Evolutionary conservation across 2,329 filamentous ascomycete genomes (phyloP).

Genomic region (Diaporthe longicolla): DNA sequence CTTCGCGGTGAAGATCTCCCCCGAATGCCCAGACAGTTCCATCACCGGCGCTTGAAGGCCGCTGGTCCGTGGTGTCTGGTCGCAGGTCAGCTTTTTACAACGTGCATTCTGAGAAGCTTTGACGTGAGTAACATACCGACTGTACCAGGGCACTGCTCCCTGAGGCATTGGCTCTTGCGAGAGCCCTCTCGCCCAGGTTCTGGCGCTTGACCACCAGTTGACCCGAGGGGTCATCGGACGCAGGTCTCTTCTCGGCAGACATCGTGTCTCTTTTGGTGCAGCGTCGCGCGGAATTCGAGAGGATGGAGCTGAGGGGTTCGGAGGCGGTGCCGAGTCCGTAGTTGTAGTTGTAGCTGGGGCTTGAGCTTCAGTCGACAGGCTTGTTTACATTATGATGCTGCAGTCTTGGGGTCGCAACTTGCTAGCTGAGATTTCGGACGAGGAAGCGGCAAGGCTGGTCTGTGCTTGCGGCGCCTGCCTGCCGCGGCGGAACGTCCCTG

Average conservation of each 20-base stretch:
- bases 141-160: slow-evolving; percentile 64
- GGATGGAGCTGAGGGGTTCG: background rate
- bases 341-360: background rate
- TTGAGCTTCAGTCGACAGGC: background rate
- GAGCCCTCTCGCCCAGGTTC: slow-evolving; percentile 71
- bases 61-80: slow-evolving; percentile 82
- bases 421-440: slow-evolving; percentile 37
- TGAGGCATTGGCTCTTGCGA: slow-evolving; percentile 66
- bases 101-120: too few relatives aligned
- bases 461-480: slow-evolving; percentile 38
- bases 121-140: slow-evolving; percentile 56
- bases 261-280: slow-evolving; percentile 62
- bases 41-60: slow-evolving; percentile 91
- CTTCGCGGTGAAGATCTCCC: slow-evolving; percentile 90
- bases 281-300: slow-evolving; percentile 18
- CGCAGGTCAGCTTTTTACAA: slow-evolving; percentile 43
- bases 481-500: slow-evolving; percentile 14
- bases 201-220: slow-evolving; percentile 93
- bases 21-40: slow-evolving; percentile 87
- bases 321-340: background rate
- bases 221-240: slow-evolving; percentile 84
- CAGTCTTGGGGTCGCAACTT: background rate
- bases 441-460: slow-evolving; percentile 27
- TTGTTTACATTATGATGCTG: slow-evolving; percentile 25
- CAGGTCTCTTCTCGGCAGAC: slow-evolving; percentile 93